These are phyloP conservation scores for Polytolypa hystricis DNA, from an alignment of 2,329 filamentous ascomycete species.

Conservation along the genomic window DNA sequence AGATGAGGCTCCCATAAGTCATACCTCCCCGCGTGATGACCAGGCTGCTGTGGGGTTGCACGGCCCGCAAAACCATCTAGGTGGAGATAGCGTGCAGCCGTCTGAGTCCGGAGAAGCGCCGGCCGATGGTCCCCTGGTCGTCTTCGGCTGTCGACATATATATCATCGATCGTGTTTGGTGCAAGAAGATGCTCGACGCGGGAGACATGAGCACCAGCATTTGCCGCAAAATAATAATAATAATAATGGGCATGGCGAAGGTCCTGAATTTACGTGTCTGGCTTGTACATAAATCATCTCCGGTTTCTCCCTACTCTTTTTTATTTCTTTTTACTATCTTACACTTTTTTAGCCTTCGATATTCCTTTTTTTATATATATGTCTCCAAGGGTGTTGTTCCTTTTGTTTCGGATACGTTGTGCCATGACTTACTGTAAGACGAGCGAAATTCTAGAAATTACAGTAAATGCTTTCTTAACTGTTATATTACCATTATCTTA, in stretches of 20 bases:
- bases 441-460: too few species aligned
- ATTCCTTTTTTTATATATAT: slow-evolving; percentile 10
- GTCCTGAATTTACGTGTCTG: slow-evolving; percentile 24
- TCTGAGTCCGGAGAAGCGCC: too few species aligned
- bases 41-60: too few species aligned
- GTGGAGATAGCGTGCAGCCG: too few species aligned
- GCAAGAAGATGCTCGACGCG: slow-evolving; percentile 5
- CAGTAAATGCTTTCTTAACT: too few species aligned
- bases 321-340: not conserved
- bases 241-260: slow-evolving; percentile 16
- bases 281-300: slow-evolving; percentile 29
- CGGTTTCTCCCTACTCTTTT: not conserved
- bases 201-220: not conserved
- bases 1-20: too few species aligned
- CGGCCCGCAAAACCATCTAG: too few species aligned
- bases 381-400: slow-evolving; percentile 2
- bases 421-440: slow-evolving; percentile 5
- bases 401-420: slow-evolving; percentile 4
- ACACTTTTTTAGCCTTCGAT: not conserved
- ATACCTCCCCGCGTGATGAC: too few species aligned
- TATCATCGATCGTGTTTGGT: slow-evolving; percentile 37
- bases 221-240: slow-evolving; percentile 11
- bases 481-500: too few species aligned
- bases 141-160: slow-evolving; percentile 40
- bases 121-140: slow-evolving; percentile 25